Conservation (phyloP, 345 rosid genomes). For the Eutrema yunnanense region DNA sequence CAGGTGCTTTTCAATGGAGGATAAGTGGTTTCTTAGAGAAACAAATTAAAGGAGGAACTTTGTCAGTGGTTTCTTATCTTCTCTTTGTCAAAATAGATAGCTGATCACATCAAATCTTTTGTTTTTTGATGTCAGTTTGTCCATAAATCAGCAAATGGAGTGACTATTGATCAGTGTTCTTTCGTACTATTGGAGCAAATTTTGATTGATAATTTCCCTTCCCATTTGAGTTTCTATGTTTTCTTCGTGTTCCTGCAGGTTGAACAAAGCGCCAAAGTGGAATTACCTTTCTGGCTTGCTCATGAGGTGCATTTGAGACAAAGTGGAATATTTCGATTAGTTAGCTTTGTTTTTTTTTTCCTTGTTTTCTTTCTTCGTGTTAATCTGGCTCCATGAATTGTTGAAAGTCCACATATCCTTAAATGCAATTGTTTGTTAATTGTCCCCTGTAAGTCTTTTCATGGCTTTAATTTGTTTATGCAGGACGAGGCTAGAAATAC, state of each 20-base stretch:
- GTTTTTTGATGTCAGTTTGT: constrained; percentile 40
- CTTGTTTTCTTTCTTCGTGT: neutral
- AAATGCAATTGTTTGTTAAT: neutral
- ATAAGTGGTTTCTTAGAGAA: too few relatives aligned
- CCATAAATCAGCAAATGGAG: constrained; percentile 51
- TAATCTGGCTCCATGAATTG: neutral
- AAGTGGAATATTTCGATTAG: neutral
- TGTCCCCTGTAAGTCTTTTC: neutral
- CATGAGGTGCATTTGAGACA: constrained; percentile 62
- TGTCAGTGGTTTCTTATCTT: neutral
- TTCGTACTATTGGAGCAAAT: neutral
- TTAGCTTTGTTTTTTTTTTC: too few relatives aligned
- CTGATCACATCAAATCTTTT: neutral
- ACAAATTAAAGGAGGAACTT: too few relatives aligned
- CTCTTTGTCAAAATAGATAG: neutral
- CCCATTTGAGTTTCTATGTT: neutral
- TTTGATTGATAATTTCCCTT: neutral
- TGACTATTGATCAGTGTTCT: constrained; percentile 51
- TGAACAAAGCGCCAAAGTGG: constrained; percentile 69
- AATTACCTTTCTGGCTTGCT: constrained; percentile 77
- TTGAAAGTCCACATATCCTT: neutral
- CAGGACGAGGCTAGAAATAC: constrained; percentile 81
- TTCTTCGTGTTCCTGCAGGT: constrained; percentile 34
- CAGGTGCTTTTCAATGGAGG: too few relatives aligned
- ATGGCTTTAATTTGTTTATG: neutral